Percentiles rank a stretch among this genome's conserved stretches.
phyloP scores from a whole-genome alignment of 1,139 yeast genomes.

The Debaryomyces nepalensis region DNA sequence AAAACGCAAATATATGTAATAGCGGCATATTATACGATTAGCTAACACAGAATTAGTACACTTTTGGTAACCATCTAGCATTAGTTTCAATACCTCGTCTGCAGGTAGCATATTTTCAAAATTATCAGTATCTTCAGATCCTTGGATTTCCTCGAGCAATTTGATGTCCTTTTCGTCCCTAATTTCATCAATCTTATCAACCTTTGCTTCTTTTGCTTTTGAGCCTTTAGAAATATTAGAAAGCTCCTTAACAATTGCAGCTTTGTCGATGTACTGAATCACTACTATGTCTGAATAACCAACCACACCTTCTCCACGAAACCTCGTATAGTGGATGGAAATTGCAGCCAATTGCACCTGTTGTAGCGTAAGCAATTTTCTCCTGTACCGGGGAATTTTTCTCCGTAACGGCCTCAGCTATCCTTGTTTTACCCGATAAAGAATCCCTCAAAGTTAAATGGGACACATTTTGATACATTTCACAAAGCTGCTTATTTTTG shows the following conservation, averaged over 20 bases:
- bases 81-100: slow-evolving; percentile 56
- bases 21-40: slow-evolving; percentile 65
- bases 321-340: slow-evolving; percentile 1
- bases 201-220: too few relatives aligned
- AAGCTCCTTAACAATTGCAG: too few relatives aligned
- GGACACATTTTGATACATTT: neutral
- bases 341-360: slow-evolving; percentile 8
- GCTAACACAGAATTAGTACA: slow-evolving; percentile 60
- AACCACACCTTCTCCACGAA: too few relatives aligned
- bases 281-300: too few relatives aligned
- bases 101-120: slow-evolving; percentile 35
- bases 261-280: too few relatives aligned
- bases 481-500: neutral
- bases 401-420: slow-evolving; percentile 1
- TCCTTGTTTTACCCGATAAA: slow-evolving; percentile 2
- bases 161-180: slow-evolving; percentile 26
- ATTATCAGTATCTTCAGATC: slow-evolving; percentile 22
- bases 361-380: slow-evolving; percentile 2
- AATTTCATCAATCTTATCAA: slow-evolving; percentile 22
- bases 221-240: too few relatives aligned
- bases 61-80: slow-evolving; percentile 57
- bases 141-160: slow-evolving; percentile 16
- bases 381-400: neutral
- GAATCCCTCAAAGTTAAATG: neutral
- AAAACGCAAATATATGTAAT: slow-evolving; percentile 59